Base-by-base conservation (phyloP, 2,329 filamentous ascomycete species). In the Arthrinium phaeospermum region DNA sequence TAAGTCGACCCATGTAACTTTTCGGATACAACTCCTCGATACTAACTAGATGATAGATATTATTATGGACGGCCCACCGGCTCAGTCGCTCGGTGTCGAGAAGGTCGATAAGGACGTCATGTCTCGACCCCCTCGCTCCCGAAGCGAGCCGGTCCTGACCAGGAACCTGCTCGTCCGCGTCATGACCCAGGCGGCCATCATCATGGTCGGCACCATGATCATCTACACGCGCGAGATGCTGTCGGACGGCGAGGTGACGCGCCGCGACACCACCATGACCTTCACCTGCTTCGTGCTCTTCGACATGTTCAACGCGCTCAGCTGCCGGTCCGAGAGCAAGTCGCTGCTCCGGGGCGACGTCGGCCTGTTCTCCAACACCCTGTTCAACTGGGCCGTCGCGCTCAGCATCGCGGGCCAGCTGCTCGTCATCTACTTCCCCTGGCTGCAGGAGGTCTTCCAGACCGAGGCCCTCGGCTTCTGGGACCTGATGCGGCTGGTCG, bases 221-320 rank as follows among this genome's bases (percentile, higher is more conserved):
- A 93, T 98, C 71, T 99, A 99, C 84, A 91, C 94, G 76, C 93
- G 91, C 79, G 96, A 98, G 85, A 98, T 99, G 94, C 86, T 92
- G 68, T 88, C 90, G 34, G 94, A 97, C 80, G 92, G 94, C 71
- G 86, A 92, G 72, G 93, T 98, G 73, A 97, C 92, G 0, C 94
- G 94, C 69, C 94, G 97, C 77, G 96, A 99, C 83, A 99, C 96
- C 1, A 99, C 96, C 75, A 98, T 99, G 93, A 98, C 96, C 0
- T 99, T 99, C 81, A 99, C 96, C 7, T 98, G 95, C 83, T 99
- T 99, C 80, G 96, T 99, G 67, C 90, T 99, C 71, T 99, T 98
- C 83, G 96, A 99, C 86, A 99, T 99, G 96, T 98, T 98, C 87
- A 98, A 99, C 82, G 96, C 96, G 1, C 87, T 99, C 30, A 92